phyloP scores from a whole-genome alignment of 2,329 filamentous ascomycete genomes.

The Pseudogymnoascus sp. region DNA sequence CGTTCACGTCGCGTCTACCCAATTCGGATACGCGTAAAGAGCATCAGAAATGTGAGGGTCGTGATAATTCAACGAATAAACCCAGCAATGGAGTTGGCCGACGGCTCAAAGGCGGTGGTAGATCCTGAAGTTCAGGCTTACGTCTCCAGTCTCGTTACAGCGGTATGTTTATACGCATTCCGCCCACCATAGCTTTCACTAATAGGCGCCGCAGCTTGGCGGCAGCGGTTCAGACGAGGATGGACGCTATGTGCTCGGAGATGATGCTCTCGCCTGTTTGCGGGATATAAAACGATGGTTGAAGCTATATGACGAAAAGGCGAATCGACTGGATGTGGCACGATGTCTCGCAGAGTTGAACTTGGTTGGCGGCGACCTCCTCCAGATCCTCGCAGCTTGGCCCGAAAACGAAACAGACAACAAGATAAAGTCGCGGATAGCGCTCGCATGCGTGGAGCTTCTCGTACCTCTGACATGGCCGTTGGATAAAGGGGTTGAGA shows the following conservation, averaged over 20 bases:
- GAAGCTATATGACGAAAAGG: conserved; percentile 86
- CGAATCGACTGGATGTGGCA: conserved; percentile 89
- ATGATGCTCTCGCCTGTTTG: conserved; percentile 84
- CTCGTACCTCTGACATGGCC: conserved; percentile 93
- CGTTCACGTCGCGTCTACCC: conserved; percentile 5
- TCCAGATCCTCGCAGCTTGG: conserved; percentile 83
- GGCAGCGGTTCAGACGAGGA: conserved; percentile 72
- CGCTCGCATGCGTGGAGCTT: conserved; percentile 79
- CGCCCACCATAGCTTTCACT: conserved; percentile 12
- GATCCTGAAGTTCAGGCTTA: conserved; percentile 90
- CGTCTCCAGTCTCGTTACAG: conserved; percentile 87
- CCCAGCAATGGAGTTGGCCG: conserved; percentile 44
- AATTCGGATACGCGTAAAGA: conserved; percentile 12
- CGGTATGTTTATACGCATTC: conserved; percentile 43
- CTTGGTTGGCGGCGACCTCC: conserved; percentile 77
- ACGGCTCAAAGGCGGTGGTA: conserved; percentile 52
- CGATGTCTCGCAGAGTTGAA: conserved; percentile 88
- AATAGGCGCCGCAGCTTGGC: conserved; percentile 57
- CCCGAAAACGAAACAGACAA: conserved; percentile 62
- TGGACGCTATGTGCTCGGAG: conserved; percentile 78
- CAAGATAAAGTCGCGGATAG: conserved; percentile 68
- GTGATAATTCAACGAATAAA: conserved; percentile 4
- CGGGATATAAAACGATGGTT: conserved; percentile 95
- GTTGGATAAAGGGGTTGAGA: conserved; percentile 67
- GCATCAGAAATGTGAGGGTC: conserved; percentile 1